These are phyloP conservation scores for Pleurotus pulmonarius DNA, from an alignment of 768 basidiomycete species.

Conservation along the genomic window DNA sequence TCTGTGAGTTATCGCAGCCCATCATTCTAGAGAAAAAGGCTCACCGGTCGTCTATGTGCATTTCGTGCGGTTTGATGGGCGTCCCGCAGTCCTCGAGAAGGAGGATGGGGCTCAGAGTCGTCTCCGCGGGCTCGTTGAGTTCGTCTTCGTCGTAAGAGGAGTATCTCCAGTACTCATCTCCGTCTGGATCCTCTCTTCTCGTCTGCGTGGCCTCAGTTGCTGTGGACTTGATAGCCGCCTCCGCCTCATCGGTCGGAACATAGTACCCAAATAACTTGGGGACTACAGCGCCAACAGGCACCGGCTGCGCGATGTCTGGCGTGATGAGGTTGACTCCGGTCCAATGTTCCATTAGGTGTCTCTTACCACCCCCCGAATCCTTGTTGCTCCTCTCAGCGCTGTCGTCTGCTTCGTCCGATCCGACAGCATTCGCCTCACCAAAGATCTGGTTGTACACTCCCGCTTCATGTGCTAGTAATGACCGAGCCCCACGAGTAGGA, in stretches of 20 bases:
- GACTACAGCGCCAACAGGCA: conserved; percentile 46
- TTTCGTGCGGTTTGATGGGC: conserved; percentile 18
- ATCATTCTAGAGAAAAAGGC: conserved; percentile 2
- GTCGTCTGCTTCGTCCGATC: neutral
- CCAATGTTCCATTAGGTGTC: conserved; percentile 46
- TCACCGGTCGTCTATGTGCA: conserved; percentile 36
- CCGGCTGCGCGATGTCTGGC: conserved; percentile 35
- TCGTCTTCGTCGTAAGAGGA: neutral
- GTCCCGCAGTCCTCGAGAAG: conserved; percentile 40
- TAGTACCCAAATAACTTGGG: conserved; percentile 70
- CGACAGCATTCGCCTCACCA: neutral
- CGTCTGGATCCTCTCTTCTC: neutral
- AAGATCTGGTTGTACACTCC: neutral
- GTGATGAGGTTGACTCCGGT: conserved; percentile 41
- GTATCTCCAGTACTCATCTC: neutral
- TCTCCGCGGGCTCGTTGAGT: neutral
- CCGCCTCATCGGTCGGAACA: conserved; percentile 16
- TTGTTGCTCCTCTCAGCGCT: neutral
- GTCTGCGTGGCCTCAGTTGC: neutral
- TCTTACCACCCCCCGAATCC: neutral
- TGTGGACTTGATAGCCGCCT: neutral
- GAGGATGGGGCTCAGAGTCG: conserved; percentile 36
- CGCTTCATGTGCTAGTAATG: neutral
- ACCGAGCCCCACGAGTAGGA: neutral
- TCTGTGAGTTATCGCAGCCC: neutral